These are phyloP conservation scores for Aspergillus pseudoterreus DNA, from an alignment of 2,329 filamentous ascomycete species.

Conservation along the genomic window DNA sequence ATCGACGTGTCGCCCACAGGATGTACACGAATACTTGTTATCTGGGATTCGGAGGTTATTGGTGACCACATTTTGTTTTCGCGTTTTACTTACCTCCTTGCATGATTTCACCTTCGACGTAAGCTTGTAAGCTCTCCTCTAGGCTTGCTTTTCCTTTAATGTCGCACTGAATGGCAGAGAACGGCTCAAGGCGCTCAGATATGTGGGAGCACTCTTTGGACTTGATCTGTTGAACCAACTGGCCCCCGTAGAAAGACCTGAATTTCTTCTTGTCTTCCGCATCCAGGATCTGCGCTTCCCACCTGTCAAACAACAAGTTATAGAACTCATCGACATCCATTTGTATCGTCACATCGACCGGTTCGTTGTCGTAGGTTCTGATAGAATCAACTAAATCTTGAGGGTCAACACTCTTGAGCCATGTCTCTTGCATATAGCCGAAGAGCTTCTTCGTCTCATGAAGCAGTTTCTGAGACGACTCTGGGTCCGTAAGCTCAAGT, in stretches of 20 bases:
- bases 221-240: slow-evolving; percentile 90
- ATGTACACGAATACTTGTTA: slow-evolving; percentile 97
- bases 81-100: slow-evolving; percentile 61
- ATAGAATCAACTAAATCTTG: slow-evolving; percentile 69
- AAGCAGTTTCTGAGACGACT: slow-evolving; percentile 64
- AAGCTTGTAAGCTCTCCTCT: slow-evolving; percentile 86
- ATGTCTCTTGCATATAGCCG: slow-evolving; percentile 78
- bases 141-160: slow-evolving; percentile 87
- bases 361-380: slow-evolving; percentile 74
- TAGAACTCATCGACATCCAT: slow-evolving; percentile 99
- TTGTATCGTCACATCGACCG: slow-evolving; percentile 82
- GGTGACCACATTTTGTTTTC: background rate
- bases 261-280: slow-evolving; percentile 68
- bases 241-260: slow-evolving; percentile 82
- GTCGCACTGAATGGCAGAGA: slow-evolving; percentile 92
- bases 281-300: slow-evolving; percentile 74
- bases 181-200: slow-evolving; percentile 83
- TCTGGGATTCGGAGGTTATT: slow-evolving; percentile 47
- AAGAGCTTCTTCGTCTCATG: slow-evolving; percentile 78
- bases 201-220: slow-evolving; percentile 93
- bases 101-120: slow-evolving; percentile 93
- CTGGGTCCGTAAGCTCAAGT: slow-evolving; percentile 54
- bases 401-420: slow-evolving; percentile 70
- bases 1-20: slow-evolving; percentile 82
- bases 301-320: slow-evolving; percentile 85